Percentiles rank a stretch among this genome's conserved stretches.
These are phyloP conservation scores for Albifimbria verrucaria DNA, from an alignment of 2,329 filamentous ascomycete species.

Conservation along the genomic window DNA sequence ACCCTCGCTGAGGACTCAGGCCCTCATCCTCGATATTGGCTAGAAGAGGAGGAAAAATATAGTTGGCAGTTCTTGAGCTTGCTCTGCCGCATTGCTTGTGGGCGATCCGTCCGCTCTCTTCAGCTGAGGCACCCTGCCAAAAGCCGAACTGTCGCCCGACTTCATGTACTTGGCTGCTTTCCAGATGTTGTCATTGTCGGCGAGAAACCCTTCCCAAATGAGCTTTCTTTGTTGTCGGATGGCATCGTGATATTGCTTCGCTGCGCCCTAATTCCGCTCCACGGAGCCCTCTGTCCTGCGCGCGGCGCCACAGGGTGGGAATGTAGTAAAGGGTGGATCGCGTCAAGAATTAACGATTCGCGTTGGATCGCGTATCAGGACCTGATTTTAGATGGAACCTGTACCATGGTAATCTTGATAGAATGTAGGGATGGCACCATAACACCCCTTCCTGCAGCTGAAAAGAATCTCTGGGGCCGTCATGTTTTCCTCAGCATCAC, in stretches of 20 bases:
- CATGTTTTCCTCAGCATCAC: conserved; percentile 1
- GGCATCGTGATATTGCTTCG: conserved; percentile 20
- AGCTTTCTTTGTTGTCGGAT: conserved; percentile 16
- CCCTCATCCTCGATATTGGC: conserved; percentile 16
- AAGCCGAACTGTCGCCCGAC: conserved; percentile 14
- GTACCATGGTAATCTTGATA: no score
- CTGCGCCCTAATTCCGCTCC: conserved; percentile 10
- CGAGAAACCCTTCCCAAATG: conserved; percentile 23
- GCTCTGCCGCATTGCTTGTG: conserved; percentile 10
- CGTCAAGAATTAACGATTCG: no score
- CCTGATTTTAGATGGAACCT: no score
- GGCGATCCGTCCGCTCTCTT: conserved; percentile 12
- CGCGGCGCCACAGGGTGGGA: no score
- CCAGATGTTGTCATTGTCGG: conserved; percentile 23
- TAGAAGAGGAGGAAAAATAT: conserved; percentile 17
- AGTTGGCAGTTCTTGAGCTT: conserved; percentile 14
- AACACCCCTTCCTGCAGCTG: conserved; percentile 1
- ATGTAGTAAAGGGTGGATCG: no score
- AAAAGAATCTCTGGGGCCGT: neutral
- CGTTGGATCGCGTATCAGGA: no score
- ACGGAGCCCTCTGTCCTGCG: no score
- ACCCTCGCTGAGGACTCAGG: conserved; percentile 8
- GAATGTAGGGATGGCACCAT: no score
- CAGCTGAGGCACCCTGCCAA: conserved; percentile 19
- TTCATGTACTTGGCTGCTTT: conserved; percentile 24